Conservation (phyloP, 2,329 filamentous ascomycete species). For the Ascosphaera acerosa region DNA sequence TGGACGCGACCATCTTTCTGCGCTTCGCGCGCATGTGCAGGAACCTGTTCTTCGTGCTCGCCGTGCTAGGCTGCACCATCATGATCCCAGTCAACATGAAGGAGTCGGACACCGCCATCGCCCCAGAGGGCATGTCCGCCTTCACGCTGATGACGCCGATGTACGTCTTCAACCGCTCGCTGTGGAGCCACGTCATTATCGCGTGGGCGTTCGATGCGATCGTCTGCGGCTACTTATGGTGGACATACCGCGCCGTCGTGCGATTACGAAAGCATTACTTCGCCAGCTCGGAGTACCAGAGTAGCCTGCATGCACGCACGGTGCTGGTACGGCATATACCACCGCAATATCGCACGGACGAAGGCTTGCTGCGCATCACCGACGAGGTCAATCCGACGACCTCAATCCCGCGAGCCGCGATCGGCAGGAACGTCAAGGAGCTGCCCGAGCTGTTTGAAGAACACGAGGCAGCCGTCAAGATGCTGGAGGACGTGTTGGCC, state of each 20-base stretch:
- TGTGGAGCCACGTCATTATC: slow-evolving; percentile 34
- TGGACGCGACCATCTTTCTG: slow-evolving; percentile 80
- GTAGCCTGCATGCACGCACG: slow-evolving; percentile 50
- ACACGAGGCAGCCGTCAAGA: slow-evolving; percentile 55
- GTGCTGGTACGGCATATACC: slow-evolving; percentile 50
- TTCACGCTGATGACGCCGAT: slow-evolving; percentile 26
- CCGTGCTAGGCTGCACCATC: slow-evolving; percentile 46
- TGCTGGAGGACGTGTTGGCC: slow-evolving; percentile 60
- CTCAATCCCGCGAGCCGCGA: slow-evolving; percentile 51
- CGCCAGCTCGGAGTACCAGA: slow-evolving; percentile 65
- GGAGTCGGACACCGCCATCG: slow-evolving; percentile 17
- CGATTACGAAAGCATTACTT: slow-evolving; percentile 54
- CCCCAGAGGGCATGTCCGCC: slow-evolving; percentile 7
- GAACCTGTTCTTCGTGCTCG: slow-evolving; percentile 57
- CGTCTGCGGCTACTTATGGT: slow-evolving; percentile 63
- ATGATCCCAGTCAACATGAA: slow-evolving; percentile 57
- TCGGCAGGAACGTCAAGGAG: slow-evolving; percentile 79
- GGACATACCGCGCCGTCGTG: slow-evolving; percentile 56
- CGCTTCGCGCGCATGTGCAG: slow-evolving; percentile 76
- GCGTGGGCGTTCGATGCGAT: slow-evolving; percentile 46
- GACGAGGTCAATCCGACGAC: slow-evolving; percentile 57
- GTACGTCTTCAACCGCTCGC: slow-evolving; percentile 22
- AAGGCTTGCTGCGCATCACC: slow-evolving; percentile 64
- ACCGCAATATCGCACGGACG: slow-evolving; percentile 48
- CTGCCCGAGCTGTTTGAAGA: slow-evolving; percentile 64